Conservation (phyloP, 768 basidiomycete species). For the Tephrocybe sp. region DNA sequence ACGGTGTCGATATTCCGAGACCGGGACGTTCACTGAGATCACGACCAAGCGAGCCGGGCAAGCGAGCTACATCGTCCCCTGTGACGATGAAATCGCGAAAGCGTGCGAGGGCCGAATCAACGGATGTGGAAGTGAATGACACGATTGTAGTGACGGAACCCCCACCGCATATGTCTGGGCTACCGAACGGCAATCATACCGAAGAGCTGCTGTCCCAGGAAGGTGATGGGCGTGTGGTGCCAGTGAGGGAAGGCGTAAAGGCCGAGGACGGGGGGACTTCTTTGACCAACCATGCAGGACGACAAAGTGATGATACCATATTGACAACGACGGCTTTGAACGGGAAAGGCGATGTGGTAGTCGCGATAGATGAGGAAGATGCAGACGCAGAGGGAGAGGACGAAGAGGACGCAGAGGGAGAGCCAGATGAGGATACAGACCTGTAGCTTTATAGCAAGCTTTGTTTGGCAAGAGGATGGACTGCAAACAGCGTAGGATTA, state of each 20-base stretch:
- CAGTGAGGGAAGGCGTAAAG: constrained; percentile 35
- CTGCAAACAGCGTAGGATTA: constrained; percentile 25
- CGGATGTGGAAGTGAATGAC: constrained; percentile 26
- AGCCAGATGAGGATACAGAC: constrained; percentile 32
- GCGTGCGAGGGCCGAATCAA: constrained; percentile 42
- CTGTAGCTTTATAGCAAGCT: constrained; percentile 21
- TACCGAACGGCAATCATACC: constrained; percentile 13
- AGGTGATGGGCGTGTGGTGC: no score
- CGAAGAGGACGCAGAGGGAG: constrained; percentile 46
- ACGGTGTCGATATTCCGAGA: not conserved
- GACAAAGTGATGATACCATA: constrained; percentile 62
- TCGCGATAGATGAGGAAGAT: constrained; percentile 27
- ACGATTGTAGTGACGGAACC: constrained; percentile 1
- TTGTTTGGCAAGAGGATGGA: constrained; percentile 24
- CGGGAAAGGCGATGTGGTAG: constrained; percentile 13
- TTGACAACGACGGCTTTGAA: constrained; percentile 28
- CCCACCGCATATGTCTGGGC: not conserved
- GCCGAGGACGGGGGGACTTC: constrained; percentile 39
- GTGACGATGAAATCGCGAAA: constrained; percentile 31
- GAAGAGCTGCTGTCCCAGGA: constrained; percentile 8
- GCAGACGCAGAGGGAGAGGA: constrained; percentile 35
- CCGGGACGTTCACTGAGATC: constrained; percentile 12
- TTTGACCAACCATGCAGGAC: no score
- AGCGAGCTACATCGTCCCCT: constrained; percentile 12
- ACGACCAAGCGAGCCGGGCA: constrained; percentile 10